Evolutionary conservation across 768 basidiomycete species (phyloP).

Genomic region (Trametes cinnabarina): DNA sequence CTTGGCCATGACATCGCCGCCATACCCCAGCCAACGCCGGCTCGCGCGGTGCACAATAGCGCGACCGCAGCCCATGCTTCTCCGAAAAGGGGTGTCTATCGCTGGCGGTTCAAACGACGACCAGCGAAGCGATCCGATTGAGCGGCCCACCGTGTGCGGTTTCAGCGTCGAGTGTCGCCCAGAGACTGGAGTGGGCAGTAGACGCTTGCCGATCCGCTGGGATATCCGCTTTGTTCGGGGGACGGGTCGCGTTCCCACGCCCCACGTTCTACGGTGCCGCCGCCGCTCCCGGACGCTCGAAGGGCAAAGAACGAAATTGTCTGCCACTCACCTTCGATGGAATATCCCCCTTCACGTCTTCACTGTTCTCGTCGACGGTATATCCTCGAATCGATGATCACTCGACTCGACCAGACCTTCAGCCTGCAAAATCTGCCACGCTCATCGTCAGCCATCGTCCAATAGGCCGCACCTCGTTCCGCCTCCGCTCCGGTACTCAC

Average conservation of each 20-base stretch:
- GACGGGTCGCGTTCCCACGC: conserved; percentile 18
- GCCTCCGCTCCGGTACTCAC: conserved; percentile 14
- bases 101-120: not conserved
- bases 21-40: not conserved
- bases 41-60: too few species aligned
- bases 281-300: not conserved
- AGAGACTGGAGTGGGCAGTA: too few species aligned
- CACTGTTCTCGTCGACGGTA: conserved; percentile 13
- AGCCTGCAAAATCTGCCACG: conserved; percentile 17
- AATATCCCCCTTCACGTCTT: conserved; percentile 9
- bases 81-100: not conserved
- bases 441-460: conserved; percentile 15
- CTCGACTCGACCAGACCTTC: conserved; percentile 10
- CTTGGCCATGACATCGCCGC: conserved; percentile 18
- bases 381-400: conserved; percentile 16
- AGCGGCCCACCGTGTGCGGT: not conserved
- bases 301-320: conserved; percentile 14
- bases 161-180: not conserved
- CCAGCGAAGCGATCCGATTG: not conserved
- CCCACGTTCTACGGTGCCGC: conserved; percentile 28
- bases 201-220: not conserved
- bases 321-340: conserved; percentile 21
- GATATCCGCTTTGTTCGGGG: conserved; percentile 12
- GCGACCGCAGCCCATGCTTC: not conserved
- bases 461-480: conserved; percentile 4